Evolutionary conservation across 441 rosid genomes (phyloP).

Genomic region (Gossypium gossypioides): DNA sequence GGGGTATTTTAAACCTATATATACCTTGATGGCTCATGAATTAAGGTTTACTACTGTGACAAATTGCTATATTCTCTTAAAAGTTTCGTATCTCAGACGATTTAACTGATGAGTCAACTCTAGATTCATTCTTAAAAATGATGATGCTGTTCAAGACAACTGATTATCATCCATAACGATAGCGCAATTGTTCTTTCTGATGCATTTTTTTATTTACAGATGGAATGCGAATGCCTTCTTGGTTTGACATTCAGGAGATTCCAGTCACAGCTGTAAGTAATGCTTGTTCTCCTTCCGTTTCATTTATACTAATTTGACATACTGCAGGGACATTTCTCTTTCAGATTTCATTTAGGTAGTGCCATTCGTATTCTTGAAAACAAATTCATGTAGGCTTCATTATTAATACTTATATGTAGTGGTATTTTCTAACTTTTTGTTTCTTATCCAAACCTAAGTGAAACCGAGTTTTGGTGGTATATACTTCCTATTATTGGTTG

Average conservation of each 20-base stretch:
- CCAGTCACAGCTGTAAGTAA: constrained; percentile 66
- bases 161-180: neutral
- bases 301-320: neutral
- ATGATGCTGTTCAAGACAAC: neutral
- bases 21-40: neutral
- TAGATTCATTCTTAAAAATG: neutral
- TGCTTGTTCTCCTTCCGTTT: constrained; percentile 7
- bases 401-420: neutral
- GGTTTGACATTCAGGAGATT: constrained; percentile 86
- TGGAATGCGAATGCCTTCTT: constrained; percentile 81
- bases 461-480: neutral
- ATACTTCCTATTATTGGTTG: neutral
- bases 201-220: constrained; percentile 31
- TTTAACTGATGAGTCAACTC: neutral
- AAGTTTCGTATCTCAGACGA: neutral
- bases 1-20: neutral
- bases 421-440: neutral
- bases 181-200: neutral
- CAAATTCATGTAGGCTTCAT: neutral
- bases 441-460: neutral
- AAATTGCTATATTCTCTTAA: neutral
- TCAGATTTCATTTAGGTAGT: neutral
- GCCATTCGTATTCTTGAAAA: neutral
- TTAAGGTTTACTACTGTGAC: neutral
- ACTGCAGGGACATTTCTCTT: neutral